These are phyloP conservation scores for Boechera retrofracta DNA, from an alignment of 345 rosid species.

Conservation along the genomic window DNA sequence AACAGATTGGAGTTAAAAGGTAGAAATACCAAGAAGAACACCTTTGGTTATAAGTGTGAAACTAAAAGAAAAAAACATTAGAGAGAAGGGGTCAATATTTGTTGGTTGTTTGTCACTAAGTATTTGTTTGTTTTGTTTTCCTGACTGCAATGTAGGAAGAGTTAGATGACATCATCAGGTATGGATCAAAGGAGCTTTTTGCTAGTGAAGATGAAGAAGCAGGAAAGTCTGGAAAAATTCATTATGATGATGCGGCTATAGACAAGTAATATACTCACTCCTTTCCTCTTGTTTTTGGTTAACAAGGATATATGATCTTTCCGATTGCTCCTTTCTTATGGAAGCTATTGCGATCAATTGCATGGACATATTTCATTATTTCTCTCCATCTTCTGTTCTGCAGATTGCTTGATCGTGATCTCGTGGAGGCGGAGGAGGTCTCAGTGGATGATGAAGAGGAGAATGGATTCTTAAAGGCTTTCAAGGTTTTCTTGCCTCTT, in stretches of 20 bases:
- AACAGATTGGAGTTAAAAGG: constrained; percentile 7
- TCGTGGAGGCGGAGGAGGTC: constrained; percentile 81
- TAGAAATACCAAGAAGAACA: constrained; percentile 13
- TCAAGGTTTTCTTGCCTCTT: constrained; percentile 65
- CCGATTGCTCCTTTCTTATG: background rate
- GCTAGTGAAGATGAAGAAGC: constrained; percentile 96
- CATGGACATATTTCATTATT: constrained; percentile 4
- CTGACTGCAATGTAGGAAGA: constrained; percentile 70
- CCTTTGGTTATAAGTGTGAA: constrained; percentile 19
- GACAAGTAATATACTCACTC: constrained; percentile 63
- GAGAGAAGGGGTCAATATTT: constrained; percentile 6
- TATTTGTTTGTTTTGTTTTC: constrained; percentile 24
- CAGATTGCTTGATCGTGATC: constrained; percentile 95
- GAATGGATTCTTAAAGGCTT: constrained; percentile 95
- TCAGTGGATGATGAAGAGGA: constrained; percentile 92
- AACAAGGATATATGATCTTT: constrained; percentile 13
- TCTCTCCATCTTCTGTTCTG: constrained; percentile 24
- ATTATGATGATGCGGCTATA: constrained; percentile 92
- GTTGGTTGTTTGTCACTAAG: constrained; percentile 12
- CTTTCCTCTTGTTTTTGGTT: constrained; percentile 4
- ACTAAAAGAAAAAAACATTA: constrained; percentile 7
- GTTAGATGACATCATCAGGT: constrained; percentile 94
- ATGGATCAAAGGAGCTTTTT: constrained; percentile 98
- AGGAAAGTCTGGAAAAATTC: constrained; percentile 95
- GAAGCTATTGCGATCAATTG: constrained; percentile 11